Base-by-base conservation (phyloP, 192 early-diverging fungal species). In the Funneliformis mosseae region DNA sequence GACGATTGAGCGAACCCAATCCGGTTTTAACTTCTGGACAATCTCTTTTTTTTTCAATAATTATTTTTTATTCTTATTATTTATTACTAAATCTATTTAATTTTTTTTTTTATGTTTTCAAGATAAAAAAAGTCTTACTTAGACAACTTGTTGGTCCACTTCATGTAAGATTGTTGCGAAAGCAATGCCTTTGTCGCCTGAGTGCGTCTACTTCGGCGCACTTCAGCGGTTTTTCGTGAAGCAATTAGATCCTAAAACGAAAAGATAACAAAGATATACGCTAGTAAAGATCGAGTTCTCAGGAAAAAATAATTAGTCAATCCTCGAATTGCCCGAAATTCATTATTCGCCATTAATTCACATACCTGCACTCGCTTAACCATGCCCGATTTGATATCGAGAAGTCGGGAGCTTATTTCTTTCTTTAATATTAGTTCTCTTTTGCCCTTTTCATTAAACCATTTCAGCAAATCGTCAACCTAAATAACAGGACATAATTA, bases 371-470 rank as follows among this genome's bases (percentile, higher is more conserved):
- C 83, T 72, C 88, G 88, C 66, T 88, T 87, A 61, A 88, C 87
- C 81, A 96, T 88, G 8, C 90, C 91, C 21, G 67, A 78, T 0
- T 83, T 73, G 7, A 94, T 72, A 4, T 83, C 62, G 8, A 83
- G 82, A 14, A 86, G 82, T 23, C 88, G 67, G 50, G 89, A 84
- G 11, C 90, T 87, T 25, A 96, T 80, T 81, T 92, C 90, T 0
- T 85, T 83, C 9, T 87, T 80, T 55, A 97, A 82, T 16, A 83
- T 84, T 67, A 86, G 81, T 77, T 98, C 97, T 14, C 96, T 89
- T 9, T 86, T 80, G 43, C 97, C 97, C 14, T 93, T 89, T 14
- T 87, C 79, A 78, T 97, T 94, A 38, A 97, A 85, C 94, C 95
- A 96, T 28, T 81, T 74, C 66, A 91, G 42, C 46, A 98, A 85